A percentile compares a stretch with the other conserved stretches of the same genome.
phyloP scores from a whole-genome alignment of 2,329 filamentous ascomycete genomes.

The Colletotrichum euphorbiae region DNA sequence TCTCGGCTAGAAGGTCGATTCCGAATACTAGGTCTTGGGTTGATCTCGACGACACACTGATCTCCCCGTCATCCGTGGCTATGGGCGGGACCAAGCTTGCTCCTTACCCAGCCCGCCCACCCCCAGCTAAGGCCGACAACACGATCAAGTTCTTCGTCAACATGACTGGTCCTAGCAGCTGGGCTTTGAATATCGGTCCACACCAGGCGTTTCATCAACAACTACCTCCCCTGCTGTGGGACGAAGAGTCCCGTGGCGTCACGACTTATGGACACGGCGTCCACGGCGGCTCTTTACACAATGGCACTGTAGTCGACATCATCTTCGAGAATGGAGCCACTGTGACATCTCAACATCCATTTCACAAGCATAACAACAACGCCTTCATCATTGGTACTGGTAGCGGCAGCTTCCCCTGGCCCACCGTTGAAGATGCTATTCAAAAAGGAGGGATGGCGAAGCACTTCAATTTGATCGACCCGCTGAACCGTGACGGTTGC shows the following conservation, averaged over 20 bases:
- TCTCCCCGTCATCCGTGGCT: conserved; percentile 26
- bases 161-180: conserved; percentile 31
- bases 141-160: conserved; percentile 35
- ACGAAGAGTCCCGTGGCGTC: conserved; percentile 24
- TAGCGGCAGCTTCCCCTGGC: conserved; percentile 27
- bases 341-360: conserved; percentile 33
- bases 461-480: conserved; percentile 23
- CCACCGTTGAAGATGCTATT: conserved; percentile 30
- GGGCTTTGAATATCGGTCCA: conserved; percentile 31
- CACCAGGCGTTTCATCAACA: conserved; percentile 34
- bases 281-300: conserved; percentile 5
- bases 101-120: conserved; percentile 21
- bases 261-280: conserved; percentile 21
- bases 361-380: conserved; percentile 35
- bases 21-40: conserved; percentile 28
- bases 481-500: conserved; percentile 29
- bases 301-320: conserved; percentile 29
- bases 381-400: conserved; percentile 33
- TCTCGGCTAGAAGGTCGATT: conserved; percentile 11
- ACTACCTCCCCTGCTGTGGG: conserved; percentile 23
- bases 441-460: conserved; percentile 24
- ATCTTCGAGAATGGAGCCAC: conserved; percentile 35
- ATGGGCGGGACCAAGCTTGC: conserved; percentile 33
- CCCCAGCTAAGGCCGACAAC: conserved; percentile 24
- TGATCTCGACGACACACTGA: conserved; percentile 22